phyloP scores from a whole-genome alignment of 1,139 yeast genomes.

The Tardiomyces blankii region DNA sequence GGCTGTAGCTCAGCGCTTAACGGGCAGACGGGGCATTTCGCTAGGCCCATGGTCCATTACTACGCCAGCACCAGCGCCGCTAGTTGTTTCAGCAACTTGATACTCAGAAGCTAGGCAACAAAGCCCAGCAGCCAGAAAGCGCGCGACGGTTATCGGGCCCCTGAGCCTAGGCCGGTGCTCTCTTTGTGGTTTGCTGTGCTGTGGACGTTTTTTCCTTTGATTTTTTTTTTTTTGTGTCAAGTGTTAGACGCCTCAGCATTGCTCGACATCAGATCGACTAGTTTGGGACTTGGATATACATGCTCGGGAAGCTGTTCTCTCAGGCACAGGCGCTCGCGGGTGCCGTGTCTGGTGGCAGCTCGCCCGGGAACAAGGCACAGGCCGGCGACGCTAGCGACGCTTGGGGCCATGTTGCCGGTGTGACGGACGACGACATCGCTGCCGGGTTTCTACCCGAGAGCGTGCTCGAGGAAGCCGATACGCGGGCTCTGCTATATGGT shows the following conservation, averaged over 20 bases:
- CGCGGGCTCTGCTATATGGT: conserved; percentile 19
- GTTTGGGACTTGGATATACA: conserved; percentile 1
- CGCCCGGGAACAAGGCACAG: not conserved
- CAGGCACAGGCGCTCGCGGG: conserved; percentile 3
- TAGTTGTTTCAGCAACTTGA: no score
- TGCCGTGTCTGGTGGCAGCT: not conserved
- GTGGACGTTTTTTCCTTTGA: no score
- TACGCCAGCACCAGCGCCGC: no score
- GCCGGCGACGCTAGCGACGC: not conserved
- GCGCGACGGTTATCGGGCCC: no score
- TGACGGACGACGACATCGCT: not conserved
- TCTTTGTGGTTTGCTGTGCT: no score
- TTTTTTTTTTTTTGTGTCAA: no score
- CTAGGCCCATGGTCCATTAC: not conserved
- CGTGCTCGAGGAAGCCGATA: conserved; percentile 19
- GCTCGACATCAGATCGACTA: no score
- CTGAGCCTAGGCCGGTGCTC: no score
- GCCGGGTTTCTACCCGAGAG: conserved; percentile 6
- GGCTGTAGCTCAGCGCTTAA: no score
- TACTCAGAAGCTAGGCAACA: no score
- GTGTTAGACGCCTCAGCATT: no score
- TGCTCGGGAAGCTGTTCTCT: conserved; percentile 11
- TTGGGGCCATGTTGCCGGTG: not conserved
- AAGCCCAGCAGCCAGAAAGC: no score
- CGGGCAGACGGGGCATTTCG: not conserved